Evolutionary conservation across 139 green algal species (phyloP).

Genomic region (Picochlorum sp.): DNA sequence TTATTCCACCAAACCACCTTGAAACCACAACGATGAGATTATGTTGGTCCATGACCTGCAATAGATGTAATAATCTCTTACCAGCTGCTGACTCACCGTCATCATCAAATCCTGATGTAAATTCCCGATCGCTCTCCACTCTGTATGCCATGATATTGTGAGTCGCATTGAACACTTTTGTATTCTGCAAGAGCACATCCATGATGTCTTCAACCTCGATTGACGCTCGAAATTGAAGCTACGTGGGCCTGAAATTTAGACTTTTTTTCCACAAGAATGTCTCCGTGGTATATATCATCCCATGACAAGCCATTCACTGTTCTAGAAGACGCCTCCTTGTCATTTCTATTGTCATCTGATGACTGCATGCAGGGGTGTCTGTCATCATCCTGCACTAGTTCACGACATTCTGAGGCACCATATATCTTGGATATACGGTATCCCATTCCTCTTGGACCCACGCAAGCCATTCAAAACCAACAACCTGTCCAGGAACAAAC

Average conservation of each 20-base stretch:
- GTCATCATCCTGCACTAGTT: neutral
- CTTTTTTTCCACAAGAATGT: conserved; percentile 58
- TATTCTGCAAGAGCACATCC: conserved; percentile 53
- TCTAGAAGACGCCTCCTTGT: neutral
- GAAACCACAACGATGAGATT: conserved; percentile 69
- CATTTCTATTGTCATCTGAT: neutral
- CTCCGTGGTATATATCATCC: conserved; percentile 44
- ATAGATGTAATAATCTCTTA: conserved; percentile 67
- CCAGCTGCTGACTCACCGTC: conserved; percentile 77
- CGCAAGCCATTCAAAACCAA: conserved; percentile 55
- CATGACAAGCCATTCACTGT: neutral
- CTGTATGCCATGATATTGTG: conserved; percentile 86
- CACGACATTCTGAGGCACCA: neutral
- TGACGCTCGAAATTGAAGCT: conserved; percentile 26
- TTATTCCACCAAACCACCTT: conserved; percentile 68
- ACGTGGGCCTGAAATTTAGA: conserved; percentile 67
- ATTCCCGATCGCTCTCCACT: conserved; percentile 31
- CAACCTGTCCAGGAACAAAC: conserved; percentile 49
- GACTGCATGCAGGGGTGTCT: neutral
- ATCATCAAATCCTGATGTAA: conserved; percentile 75
- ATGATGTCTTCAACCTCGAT: conserved; percentile 61
- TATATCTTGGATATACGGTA: neutral
- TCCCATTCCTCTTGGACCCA: conserved; percentile 43
- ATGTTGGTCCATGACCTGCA: conserved; percentile 41
- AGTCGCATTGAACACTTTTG: conserved; percentile 69